These are phyloP conservation scores for Ascochyta pisi DNA, from an alignment of 2,329 filamentous ascomycete species.

Conservation along the genomic window DNA sequence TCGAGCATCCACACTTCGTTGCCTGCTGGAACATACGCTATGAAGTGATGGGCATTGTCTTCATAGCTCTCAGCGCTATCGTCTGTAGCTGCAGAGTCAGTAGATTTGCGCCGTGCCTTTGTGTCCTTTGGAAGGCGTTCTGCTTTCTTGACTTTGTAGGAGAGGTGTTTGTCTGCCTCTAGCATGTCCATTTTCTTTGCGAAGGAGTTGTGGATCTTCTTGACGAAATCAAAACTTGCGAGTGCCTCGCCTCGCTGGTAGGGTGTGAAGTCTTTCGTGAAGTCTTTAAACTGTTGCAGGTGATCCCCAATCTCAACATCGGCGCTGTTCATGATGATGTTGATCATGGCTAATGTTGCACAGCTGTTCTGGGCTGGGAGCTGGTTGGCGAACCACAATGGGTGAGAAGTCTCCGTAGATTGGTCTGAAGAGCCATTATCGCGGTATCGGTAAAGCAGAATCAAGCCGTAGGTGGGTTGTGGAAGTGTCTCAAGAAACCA, in stretches of 20 bases:
- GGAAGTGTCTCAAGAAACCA: constrained; percentile 37
- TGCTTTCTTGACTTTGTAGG: constrained; percentile 59
- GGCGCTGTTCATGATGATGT: constrained; percentile 84
- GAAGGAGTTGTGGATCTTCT: constrained; percentile 86
- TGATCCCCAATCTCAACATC: constrained; percentile 72
- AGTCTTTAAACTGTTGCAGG: constrained; percentile 74
- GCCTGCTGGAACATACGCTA: constrained; percentile 82
- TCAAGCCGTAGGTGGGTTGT: constrained; percentile 72
- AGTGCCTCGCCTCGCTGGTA: constrained; percentile 78
- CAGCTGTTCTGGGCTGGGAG: constrained; percentile 75
- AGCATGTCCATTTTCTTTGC: constrained; percentile 67
- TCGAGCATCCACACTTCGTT: constrained; percentile 87
- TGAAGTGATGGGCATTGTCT: constrained; percentile 82
- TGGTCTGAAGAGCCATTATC: constrained; percentile 58
- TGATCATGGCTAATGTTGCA: constrained; percentile 89
- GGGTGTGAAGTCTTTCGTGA: constrained; percentile 72
- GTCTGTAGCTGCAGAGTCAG: constrained; percentile 37
- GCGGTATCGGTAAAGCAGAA: constrained; percentile 81
- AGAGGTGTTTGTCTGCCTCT: constrained; percentile 76
- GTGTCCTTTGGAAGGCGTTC: constrained; percentile 37
- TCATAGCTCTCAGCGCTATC: constrained; percentile 56
- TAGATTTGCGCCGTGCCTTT: constrained; percentile 39
- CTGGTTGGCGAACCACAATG: constrained; percentile 95
- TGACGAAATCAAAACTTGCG: constrained; percentile 76
- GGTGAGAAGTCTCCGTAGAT: constrained; percentile 64